Base-by-base conservation (phyloP, 23 red algal species). In the Gracilaria caudata region DNA sequence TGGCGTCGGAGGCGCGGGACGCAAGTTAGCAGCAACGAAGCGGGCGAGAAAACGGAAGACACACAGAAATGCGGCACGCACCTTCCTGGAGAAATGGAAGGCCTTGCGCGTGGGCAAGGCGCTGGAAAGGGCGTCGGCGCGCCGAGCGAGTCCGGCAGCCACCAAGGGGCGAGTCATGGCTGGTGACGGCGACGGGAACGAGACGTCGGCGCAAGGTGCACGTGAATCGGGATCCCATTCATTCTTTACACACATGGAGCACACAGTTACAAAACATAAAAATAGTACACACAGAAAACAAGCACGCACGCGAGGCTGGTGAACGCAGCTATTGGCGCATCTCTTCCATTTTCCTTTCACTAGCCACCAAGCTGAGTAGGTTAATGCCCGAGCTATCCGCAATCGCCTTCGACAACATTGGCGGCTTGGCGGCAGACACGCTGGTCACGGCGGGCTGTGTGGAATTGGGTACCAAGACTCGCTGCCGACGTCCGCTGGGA, bases 341-440 rank as follows among this genome's bases (percentile, higher is more conserved):
- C n/a, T 71, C 81, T 26, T 85, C 81, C 81, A 85, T 41, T 34
- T 85, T 85, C 21, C 81, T 45, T 39, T 85, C 81, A 40, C 81
- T 85, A 14, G 81, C 81, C 38, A 85, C 81, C 38, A 85, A 21
- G 32, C 51, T 63, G n/a, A 85, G 44, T 21, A 85, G 33, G 40
- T 85, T 85, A 14, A 85, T 85, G 39, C 81, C 81, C 34, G 81
- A 55, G 64, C 47, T 85, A 43, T 85, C 81, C 16, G 36, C 81
- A 43, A 70, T 70, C 21, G 34, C 32, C 33, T 71, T 71, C n/a
- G 59, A 40, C 36, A 51, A 16, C 26, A 72, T 63, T 24, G 81
- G 81, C 38, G 81, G 81, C 43, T 85, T 85, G 45, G 46, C 51
- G 5, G 74, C 74, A 23, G 74, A 79, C 2, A 79, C 74, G 23